Evolutionary conservation across 1,284 basidiomycete species (phyloP).

Genomic region (Austropuccinia psidii): DNA sequence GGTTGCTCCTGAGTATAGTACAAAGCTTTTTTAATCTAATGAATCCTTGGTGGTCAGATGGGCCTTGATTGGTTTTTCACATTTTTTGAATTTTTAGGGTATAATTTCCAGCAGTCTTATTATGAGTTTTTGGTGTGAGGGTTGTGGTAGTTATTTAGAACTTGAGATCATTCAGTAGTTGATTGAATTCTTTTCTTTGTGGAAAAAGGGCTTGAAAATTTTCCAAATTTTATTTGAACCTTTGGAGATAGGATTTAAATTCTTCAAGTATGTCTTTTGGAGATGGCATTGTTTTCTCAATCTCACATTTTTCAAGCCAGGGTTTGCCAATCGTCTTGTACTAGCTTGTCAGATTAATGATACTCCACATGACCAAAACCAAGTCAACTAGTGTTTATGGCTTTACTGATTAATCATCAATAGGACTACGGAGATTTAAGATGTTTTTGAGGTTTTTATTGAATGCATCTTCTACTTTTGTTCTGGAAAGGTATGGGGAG

Average conservation of each 20-base stretch:
- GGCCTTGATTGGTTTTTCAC: too few species aligned
- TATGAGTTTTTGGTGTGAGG: too few species aligned
- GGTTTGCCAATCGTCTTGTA: background rate
- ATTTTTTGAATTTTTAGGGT: too few species aligned
- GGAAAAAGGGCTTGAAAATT: too few species aligned
- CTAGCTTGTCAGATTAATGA: background rate
- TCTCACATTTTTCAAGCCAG: background rate
- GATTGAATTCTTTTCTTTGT: too few species aligned
- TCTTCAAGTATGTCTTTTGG: background rate
- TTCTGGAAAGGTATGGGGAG: background rate
- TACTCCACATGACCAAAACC: background rate
- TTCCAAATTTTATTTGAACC: too few species aligned
- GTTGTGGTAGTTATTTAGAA: too few species aligned
- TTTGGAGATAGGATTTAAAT: background rate
- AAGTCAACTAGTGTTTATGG: background rate
- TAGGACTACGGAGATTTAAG: background rate
- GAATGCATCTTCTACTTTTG: background rate
- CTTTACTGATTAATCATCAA: background rate
- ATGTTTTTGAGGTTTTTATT: background rate
- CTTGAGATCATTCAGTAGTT: too few species aligned
- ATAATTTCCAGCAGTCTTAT: too few species aligned
- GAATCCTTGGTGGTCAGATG: too few species aligned
- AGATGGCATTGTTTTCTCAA: background rate
- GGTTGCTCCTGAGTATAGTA: too few species aligned
- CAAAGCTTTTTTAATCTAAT: too few species aligned